phyloP scores from a whole-genome alignment of 1,284 basidiomycete species.

The Ceratobasidium sp. region DNA sequence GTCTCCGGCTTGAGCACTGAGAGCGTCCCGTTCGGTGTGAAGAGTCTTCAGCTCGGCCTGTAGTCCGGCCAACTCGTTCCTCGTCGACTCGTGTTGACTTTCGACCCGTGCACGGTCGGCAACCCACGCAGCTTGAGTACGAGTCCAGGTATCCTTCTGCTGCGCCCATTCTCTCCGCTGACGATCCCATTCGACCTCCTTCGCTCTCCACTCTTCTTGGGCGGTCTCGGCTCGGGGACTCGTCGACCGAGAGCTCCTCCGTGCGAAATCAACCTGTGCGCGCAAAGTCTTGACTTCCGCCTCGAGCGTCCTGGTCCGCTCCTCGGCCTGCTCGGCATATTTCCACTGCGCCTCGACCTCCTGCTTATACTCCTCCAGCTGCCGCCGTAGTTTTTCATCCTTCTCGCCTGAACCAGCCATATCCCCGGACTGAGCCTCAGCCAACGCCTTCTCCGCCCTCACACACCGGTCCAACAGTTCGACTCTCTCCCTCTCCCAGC shows the following conservation, averaged over 20 bases:
- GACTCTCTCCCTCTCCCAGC: conserved; percentile 35
- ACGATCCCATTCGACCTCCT: conserved; percentile 23
- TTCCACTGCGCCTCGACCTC: conserved; percentile 46
- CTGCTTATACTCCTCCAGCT: conserved; percentile 40
- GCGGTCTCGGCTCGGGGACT: background rate
- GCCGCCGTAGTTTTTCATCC: conserved; percentile 11
- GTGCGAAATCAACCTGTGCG: background rate
- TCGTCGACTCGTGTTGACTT: background rate
- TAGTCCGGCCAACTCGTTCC: background rate
- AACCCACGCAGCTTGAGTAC: background rate
- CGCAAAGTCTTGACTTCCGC: background rate
- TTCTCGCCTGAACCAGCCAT: background rate
- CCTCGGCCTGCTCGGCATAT: conserved; percentile 40
- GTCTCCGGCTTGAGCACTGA: background rate
- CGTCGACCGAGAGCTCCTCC: background rate
- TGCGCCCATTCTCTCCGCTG: conserved; percentile 21
- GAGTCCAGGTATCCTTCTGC: background rate
- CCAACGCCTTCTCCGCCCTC: conserved; percentile 13
- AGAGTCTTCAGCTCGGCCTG: background rate
- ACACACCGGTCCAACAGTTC: conserved; percentile 38
- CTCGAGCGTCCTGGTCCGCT: conserved; percentile 16
- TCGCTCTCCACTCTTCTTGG: background rate
- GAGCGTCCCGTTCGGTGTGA: conserved; percentile 23
- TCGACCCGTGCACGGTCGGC: conserved; percentile 21
- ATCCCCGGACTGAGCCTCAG: background rate